Evolutionary conservation across 2,329 filamentous ascomycete species (phyloP).

Genomic region (Alternaria angustiovoidea): DNA sequence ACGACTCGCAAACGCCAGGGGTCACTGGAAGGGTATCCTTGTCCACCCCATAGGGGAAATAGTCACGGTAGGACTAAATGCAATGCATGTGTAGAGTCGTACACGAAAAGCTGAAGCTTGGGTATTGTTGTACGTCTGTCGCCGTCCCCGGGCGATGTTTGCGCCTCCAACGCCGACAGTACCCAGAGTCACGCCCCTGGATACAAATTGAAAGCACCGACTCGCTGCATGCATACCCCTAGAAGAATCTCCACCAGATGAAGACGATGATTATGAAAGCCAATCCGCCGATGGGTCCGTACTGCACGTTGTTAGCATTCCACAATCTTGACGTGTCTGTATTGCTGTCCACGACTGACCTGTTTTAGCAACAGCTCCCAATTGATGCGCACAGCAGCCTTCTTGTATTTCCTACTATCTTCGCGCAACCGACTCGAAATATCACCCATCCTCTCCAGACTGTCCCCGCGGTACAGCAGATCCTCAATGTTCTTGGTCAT

Average conservation of each 20-base stretch:
- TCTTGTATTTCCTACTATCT: slow-evolving; percentile 92
- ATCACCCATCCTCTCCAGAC: slow-evolving; percentile 95
- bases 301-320: slow-evolving; percentile 58
- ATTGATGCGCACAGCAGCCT: slow-evolving; percentile 93
- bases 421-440: slow-evolving; percentile 86
- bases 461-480: slow-evolving; percentile 91
- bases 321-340: not conserved
- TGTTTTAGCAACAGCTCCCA: slow-evolving; percentile 97
- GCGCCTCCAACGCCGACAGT: slow-evolving; percentile 20
- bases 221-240: not conserved
- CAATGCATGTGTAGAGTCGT: not conserved
- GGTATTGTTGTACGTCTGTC: slow-evolving; percentile 30
- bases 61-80: slow-evolving; percentile 1
- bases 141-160: not conserved
- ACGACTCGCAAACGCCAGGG: not conserved
- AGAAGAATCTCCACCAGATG: slow-evolving; percentile 94
- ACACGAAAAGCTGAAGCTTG: slow-evolving; percentile 14
- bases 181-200: not conserved
- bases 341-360: slow-evolving; percentile 50
- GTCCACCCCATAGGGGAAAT: not conserved
- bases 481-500: slow-evolving; percentile 99
- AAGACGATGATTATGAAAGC: slow-evolving; percentile 85
- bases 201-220: not conserved
- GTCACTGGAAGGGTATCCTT: not conserved
- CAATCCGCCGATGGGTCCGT: slow-evolving; percentile 85